Evolutionary conservation across 2,329 filamentous ascomycete genomes (phyloP).

Genomic region (Alternaria angustiovoidea): DNA sequence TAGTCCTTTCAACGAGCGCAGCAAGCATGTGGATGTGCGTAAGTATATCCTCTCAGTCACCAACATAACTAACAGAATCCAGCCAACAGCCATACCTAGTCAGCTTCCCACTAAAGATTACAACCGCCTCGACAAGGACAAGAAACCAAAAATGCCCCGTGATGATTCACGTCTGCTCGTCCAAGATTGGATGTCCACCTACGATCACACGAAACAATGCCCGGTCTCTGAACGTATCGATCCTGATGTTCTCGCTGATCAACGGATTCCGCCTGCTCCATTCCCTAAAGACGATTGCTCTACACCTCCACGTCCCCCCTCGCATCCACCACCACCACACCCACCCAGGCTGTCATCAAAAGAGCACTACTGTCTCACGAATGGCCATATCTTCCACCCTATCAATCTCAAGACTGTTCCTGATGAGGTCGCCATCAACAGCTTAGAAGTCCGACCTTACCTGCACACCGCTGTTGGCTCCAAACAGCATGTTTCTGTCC

Average conservation of each 20-base stretch:
- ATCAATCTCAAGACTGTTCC: slow-evolving; percentile 27
- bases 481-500: slow-evolving; percentile 28
- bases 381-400: slow-evolving; percentile 32
- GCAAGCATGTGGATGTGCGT: slow-evolving; percentile 8
- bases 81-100: neutral
- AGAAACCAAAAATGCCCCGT: slow-evolving; percentile 19
- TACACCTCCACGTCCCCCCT: neutral
- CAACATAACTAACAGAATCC: neutral
- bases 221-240: slow-evolving; percentile 29
- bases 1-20: slow-evolving; percentile 9
- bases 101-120: neutral
- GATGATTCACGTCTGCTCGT: slow-evolving; percentile 22
- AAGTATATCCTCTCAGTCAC: neutral
- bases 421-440: slow-evolving; percentile 26
- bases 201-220: slow-evolving; percentile 25
- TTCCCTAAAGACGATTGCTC: slow-evolving; percentile 24
- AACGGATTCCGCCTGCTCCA: slow-evolving; percentile 29
- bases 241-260: slow-evolving; percentile 28
- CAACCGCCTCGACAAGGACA: slow-evolving; percentile 9
- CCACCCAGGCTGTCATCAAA: slow-evolving; percentile 11
- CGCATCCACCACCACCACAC: slow-evolving; percentile 2
- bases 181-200: slow-evolving; percentile 28
- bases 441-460: slow-evolving; percentile 26
- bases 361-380: slow-evolving; percentile 31
- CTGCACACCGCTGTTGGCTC: slow-evolving; percentile 16